These are phyloP conservation scores for Citrus sinensis DNA, from an alignment of 345 rosid genomes.

Conservation along the genomic window DVS_A1.0 CM039164.1:9229501-9230000, in stretches of 20 bases:
- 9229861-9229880: slow-evolving; percentile 40
- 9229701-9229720: neutral
- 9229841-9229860: slow-evolving; percentile 33
- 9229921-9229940: neutral
- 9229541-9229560: too few species aligned
- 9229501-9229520: neutral
- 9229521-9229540: neutral
- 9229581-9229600: too few species aligned
- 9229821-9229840: slow-evolving; percentile 49
- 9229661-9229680: too few species aligned
- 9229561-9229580: neutral
- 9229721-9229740: too few species aligned
- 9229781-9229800: slow-evolving; percentile 31
- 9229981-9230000: slow-evolving; percentile 16
- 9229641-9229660: too few species aligned
- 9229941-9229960: neutral
- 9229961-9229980: neutral
- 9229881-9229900: slow-evolving; percentile 37
- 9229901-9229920: slow-evolving; percentile 1
- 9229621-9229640: too few species aligned
- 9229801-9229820: slow-evolving; percentile 39
- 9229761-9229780: neutral
- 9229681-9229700: neutral
- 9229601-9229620: too few species aligned
- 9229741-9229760: neutral